A percentile compares a stretch with the other conserved stretches of the same genome.
Conservation (phyloP, 2,329 filamentous ascomycete genomes). For the Erysiphe neolycopersici region DNA sequence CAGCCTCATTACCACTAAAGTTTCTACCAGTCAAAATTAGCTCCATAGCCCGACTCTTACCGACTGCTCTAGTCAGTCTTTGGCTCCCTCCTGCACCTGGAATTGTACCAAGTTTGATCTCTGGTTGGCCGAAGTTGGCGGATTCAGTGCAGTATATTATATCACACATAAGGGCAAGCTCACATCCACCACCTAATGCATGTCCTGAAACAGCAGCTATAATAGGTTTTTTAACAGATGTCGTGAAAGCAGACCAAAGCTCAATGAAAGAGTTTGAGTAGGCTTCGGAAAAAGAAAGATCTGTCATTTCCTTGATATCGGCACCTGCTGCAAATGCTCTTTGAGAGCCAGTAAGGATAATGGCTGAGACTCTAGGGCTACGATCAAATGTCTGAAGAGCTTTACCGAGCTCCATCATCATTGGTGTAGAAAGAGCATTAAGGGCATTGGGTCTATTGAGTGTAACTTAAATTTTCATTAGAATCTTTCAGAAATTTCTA, state of each 20-base stretch:
- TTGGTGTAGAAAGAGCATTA: slow-evolving; percentile 74
- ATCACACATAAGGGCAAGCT: slow-evolving; percentile 94
- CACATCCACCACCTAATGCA: slow-evolving; percentile 82
- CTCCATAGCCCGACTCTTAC: slow-evolving; percentile 76
- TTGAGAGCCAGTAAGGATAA: slow-evolving; percentile 67
- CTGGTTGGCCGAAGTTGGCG: slow-evolving; percentile 87
- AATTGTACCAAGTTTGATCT: slow-evolving; percentile 84
- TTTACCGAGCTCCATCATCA: slow-evolving; percentile 72
- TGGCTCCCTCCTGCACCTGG: slow-evolving; percentile 84
- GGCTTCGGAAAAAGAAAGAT: slow-evolving; percentile 64
- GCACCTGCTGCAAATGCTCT: slow-evolving; percentile 87
- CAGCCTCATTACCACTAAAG: slow-evolving; percentile 64
- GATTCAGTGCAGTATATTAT: slow-evolving; percentile 67
- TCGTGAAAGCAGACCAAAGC: slow-evolving; percentile 68
- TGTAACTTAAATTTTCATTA: slow-evolving; percentile 34
- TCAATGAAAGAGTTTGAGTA: slow-evolving; percentile 88
- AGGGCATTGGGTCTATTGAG: slow-evolving; percentile 85
- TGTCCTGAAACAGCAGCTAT: slow-evolving; percentile 88
- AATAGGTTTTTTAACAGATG: slow-evolving; percentile 70
- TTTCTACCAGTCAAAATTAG: slow-evolving; percentile 65
- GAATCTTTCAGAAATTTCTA: slow-evolving; percentile 1
- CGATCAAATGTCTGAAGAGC: slow-evolving; percentile 45
- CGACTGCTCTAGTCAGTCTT: slow-evolving; percentile 56
- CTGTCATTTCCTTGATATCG: slow-evolving; percentile 98
- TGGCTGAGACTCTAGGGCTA: slow-evolving; percentile 42